These are phyloP conservation scores for Xylariaceae sp. DNA, from an alignment of 2,329 filamentous ascomycete species.

Conservation along the genomic window DNA sequence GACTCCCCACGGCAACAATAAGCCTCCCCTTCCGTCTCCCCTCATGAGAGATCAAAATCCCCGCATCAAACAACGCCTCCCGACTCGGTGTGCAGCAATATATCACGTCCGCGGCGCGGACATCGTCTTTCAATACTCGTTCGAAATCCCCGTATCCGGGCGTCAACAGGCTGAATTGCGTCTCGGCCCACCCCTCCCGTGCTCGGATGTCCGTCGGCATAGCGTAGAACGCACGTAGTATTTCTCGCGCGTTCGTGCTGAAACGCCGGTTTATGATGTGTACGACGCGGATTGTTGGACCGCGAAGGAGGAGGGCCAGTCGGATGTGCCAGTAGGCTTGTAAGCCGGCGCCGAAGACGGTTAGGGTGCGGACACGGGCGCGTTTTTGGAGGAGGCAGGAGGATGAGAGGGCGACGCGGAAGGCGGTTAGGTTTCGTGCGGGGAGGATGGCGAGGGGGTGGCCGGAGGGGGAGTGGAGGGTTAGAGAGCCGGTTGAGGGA, in stretches of 20 bases:
- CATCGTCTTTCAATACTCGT: conserved; percentile 62
- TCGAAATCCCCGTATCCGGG: conserved; percentile 63
- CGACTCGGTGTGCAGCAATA: conserved; percentile 82
- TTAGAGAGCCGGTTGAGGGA: conserved; percentile 58
- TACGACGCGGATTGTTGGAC: conserved; percentile 66
- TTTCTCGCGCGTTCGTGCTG: conserved; percentile 48
- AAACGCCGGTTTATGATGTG: conserved; percentile 78
- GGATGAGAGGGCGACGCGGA: conserved; percentile 70
- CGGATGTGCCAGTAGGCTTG: conserved; percentile 95
- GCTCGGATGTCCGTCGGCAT: conserved; percentile 42
- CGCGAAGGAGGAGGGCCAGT: conserved; percentile 69
- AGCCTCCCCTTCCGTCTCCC: conserved; percentile 65
- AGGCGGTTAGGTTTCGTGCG: conserved; percentile 70
- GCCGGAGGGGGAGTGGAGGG: conserved; percentile 60
- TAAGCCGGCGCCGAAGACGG: conserved; percentile 80
- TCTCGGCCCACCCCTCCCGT: conserved; percentile 57
- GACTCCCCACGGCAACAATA: conserved; percentile 67
- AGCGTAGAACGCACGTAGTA: conserved; percentile 45
- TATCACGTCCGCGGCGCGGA: conserved; percentile 71
- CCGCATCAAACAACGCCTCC: conserved; percentile 67
- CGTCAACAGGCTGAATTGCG: conserved; percentile 65
- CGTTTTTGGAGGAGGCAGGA: conserved; percentile 62
- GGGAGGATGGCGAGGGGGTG: conserved; percentile 63
- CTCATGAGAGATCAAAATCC: conserved; percentile 66
- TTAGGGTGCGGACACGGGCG: conserved; percentile 64